Conservation (phyloP, 1,284 basidiomycete genomes). For the Serendipita sp. region DNA sequence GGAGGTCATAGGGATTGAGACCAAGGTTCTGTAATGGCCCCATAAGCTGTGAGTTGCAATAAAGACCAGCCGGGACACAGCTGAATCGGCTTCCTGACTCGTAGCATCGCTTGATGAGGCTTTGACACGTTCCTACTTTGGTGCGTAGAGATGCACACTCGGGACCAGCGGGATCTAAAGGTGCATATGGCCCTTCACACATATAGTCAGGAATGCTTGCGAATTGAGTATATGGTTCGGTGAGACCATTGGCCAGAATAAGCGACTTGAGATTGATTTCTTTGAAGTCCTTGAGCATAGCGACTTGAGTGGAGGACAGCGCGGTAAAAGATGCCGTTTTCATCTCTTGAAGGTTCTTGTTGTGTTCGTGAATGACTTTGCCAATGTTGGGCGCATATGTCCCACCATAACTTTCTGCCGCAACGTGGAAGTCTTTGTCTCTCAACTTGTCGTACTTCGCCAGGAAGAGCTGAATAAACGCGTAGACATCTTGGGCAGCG, state of each 20-base stretch:
- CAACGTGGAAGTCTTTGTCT: conserved; percentile 40
- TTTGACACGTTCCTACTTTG: conserved; percentile 59
- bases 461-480: conserved; percentile 81
- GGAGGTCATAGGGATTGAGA: conserved; percentile 60
- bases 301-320: conserved; percentile 7
- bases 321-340: conserved; percentile 20
- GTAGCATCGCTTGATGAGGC: conserved; percentile 52
- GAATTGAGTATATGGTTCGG: conserved; percentile 65
- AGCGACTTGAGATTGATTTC: conserved; percentile 66
- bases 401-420: conserved; percentile 69
- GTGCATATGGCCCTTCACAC: conserved; percentile 36
- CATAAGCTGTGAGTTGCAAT: conserved; percentile 47
- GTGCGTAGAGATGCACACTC: conserved; percentile 47
- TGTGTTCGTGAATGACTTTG: conserved; percentile 59
- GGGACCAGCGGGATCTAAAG: conserved; percentile 30
- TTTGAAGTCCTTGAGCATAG: conserved; percentile 25
- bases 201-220: conserved; percentile 67
- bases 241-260: conserved; percentile 70
- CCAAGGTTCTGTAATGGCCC: conserved; percentile 36
- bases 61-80: conserved; percentile 43
- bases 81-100: conserved; percentile 38
- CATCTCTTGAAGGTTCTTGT: conserved; percentile 30
- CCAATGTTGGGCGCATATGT: conserved; percentile 71
- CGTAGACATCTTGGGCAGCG: conserved; percentile 75
- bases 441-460: conserved; percentile 42